Percentiles rank a stretch among this genome's conserved stretches.
These are phyloP conservation scores for Penicillium brasilianum DNA, from an alignment of 2,329 filamentous ascomycete species.

Conservation along the genomic window DNA sequence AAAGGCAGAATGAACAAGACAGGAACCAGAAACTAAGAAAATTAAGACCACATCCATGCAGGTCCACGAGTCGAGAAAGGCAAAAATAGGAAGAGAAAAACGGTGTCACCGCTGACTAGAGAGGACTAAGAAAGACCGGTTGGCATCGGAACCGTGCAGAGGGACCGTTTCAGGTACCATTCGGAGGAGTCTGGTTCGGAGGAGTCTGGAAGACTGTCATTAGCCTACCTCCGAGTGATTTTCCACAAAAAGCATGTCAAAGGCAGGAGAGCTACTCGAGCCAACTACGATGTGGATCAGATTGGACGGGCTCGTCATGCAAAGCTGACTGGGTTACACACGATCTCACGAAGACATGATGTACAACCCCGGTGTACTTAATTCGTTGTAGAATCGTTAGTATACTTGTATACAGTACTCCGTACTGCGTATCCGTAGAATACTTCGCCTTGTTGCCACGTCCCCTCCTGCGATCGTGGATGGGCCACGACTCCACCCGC, in stretches of 20 bases:
- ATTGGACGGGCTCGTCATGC: background rate
- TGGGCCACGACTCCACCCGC: conserved; percentile 14
- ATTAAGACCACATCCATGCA: conserved; percentile 7
- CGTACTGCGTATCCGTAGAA: background rate
- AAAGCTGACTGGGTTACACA: conserved; percentile 6
- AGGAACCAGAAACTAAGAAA: conserved; percentile 10
- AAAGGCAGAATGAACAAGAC: conserved; percentile 6
- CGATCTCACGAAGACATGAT: background rate
- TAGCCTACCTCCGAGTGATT: conserved; percentile 20
- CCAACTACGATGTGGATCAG: background rate
- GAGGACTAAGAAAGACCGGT: background rate
- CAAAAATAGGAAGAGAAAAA: background rate
- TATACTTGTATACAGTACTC: too few species aligned
- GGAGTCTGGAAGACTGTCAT: background rate
- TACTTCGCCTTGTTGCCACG: conserved; percentile 27
- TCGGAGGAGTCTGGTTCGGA: conserved; percentile 19
- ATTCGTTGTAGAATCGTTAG: too few species aligned
- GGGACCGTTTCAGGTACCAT: conserved; percentile 30
- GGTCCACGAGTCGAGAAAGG: background rate
- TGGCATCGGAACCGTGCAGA: conserved; percentile 23
- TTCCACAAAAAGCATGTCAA: conserved; percentile 31
- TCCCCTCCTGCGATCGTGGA: background rate
- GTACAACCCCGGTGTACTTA: too few species aligned
- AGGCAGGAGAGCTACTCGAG: background rate
- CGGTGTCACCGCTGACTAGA: background rate